Evolutionary conservation across 163 green algal genomes (phyloP), one percentile per base, ranked within the genome.

Genomic region (Scenedesmus sp.): DNA sequence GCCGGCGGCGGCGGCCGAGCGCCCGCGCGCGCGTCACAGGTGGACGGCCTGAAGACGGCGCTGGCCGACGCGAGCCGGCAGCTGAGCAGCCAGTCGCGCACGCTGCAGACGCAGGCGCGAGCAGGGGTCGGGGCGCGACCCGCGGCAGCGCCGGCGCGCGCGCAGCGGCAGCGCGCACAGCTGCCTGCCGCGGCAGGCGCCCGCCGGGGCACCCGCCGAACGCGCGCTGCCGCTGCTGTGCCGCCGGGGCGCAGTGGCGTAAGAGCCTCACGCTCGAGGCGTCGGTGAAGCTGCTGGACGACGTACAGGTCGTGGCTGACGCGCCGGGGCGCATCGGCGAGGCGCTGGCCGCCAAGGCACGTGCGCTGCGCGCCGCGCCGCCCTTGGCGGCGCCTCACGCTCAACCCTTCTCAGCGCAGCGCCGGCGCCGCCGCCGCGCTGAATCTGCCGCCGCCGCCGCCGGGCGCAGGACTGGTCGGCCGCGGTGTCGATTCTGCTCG

Each of bases 401-500:
- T n/a, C n/a, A n/a, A n/a, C n/a, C n/a, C n/a, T n/a, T n/a, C n/a
- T n/a, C n/a, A n/a, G n/a, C n/a, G n/a, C n/a, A n/a, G 14, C 54
- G 3, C 10, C 45, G 28, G 39, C 6, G 24, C 53, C 39, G 39
- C 39, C 39, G 39, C 39, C 39, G 39, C 10, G 39, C 39, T 10
- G 39, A 47, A n/a, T n/a, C 34, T 39, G 36, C 53, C 50, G 48
- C 34, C 47, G 34, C 10, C 63, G 69, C 6, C 53, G 48, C 31
- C 50, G 31, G 4, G 17, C 33, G 28, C 84, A 93, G 86, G 85
- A 95, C 60, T 94, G 89, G 89, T 70, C 75, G 14, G 60, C 66
- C 3, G 91, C 92, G 1, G 87, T 94, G 28, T 65, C 60, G 0
- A 36, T 88, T 34, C 82, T 96, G 75, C 74, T 95, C 42, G 87